Conservation (phyloP, 352 stramenopile genomes). For the Phytophthora vignae region DNA sequence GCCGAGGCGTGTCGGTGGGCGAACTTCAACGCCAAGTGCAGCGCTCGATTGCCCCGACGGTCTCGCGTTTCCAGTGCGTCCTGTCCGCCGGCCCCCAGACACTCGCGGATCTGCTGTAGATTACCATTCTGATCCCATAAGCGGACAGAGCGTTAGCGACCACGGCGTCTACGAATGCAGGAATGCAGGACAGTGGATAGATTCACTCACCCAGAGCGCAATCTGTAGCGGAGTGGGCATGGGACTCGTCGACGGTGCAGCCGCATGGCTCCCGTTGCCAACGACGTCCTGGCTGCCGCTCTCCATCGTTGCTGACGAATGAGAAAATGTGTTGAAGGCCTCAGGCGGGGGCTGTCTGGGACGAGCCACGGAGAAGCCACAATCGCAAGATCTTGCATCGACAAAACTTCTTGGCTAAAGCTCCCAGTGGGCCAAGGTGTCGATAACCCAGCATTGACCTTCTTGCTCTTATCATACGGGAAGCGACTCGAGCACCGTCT, state of each 20-base stretch:
- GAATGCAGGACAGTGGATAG: background rate
- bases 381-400: too few species aligned
- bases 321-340: constrained; percentile 6
- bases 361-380: constrained; percentile 22
- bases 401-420: too few species aligned
- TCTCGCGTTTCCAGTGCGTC: constrained; percentile 61
- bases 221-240: constrained; percentile 59
- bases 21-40: constrained; percentile 79
- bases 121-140: constrained; percentile 58
- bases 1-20: constrained; percentile 58
- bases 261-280: background rate
- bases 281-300: constrained; percentile 5
- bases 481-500: too few species aligned
- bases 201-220: constrained; percentile 58
- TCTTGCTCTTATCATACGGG: too few species aligned
- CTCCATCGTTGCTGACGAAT: constrained; percentile 15
- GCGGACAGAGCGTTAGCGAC: background rate
- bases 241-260: background rate
- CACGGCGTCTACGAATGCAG: background rate
- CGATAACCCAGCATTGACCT: too few species aligned
- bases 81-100: constrained; percentile 29
- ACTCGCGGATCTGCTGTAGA: constrained; percentile 58
- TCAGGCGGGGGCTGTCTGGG: constrained; percentile 17
- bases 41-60: constrained; percentile 60
- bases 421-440: too few species aligned